phyloP scores from a whole-genome alignment of 164 flowering plant genomes.

The Umbellularia californica region DNA sequence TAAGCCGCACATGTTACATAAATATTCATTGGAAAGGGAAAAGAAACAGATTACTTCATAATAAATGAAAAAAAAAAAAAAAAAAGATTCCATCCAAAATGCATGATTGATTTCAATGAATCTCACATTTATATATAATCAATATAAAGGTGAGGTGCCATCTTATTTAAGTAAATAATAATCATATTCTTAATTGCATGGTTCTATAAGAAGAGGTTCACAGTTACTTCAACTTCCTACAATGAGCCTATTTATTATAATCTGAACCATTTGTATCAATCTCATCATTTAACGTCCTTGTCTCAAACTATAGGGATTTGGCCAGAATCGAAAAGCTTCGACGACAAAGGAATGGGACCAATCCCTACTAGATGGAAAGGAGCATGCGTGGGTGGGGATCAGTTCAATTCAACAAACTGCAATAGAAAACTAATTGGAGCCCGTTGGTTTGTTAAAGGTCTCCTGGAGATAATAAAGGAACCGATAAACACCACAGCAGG shows the following conservation, averaged over 20 bases:
- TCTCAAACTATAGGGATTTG: constrained; percentile 5
- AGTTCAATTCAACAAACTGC: constrained; percentile 17
- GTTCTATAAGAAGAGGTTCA: too few species aligned
- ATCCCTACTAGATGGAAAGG: constrained; percentile 13
- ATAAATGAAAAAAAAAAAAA: constrained; percentile 8
- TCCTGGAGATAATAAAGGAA: neutral
- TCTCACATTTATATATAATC: too few species aligned
- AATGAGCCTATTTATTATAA: neutral
- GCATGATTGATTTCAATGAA: too few species aligned
- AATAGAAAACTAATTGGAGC: constrained; percentile 27
- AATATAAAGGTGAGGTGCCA: too few species aligned
- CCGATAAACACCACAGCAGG: neutral
- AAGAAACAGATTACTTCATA: neutral
- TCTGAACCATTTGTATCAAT: neutral
- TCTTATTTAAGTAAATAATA: too few species aligned
- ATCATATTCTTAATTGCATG: too few species aligned
- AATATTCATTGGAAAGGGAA: neutral
- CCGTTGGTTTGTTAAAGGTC: constrained; percentile 25
- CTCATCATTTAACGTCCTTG: too few species aligned
- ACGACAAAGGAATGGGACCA: constrained; percentile 10
- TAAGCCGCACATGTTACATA: too few species aligned
- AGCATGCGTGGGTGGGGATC: neutral
- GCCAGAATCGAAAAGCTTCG: constrained; percentile 19
- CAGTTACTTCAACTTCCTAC: neutral
- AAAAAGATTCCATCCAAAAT: too few species aligned